Evolutionary conservation across 148 eudicot species (phyloP), one percentile per base, ranked within the genome.

Genomic region (Chenopodium album): DNA sequence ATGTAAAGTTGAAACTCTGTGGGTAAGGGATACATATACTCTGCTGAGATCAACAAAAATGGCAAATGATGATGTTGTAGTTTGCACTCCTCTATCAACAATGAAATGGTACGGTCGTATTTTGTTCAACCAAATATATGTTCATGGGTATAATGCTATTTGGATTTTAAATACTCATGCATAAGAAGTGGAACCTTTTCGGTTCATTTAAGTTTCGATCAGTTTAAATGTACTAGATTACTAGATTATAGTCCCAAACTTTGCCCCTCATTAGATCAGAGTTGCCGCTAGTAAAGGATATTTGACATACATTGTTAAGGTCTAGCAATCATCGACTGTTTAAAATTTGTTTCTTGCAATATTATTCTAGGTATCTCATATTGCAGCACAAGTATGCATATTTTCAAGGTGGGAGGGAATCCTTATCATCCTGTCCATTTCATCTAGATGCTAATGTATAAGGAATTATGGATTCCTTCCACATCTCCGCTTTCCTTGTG

Each of bases 301-400:
- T 2, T 54, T 47, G 71, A 83, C 79, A 75, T 70, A 32, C 56
- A 59, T 79, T 22, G n/a, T 56, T 70, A 62, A 34, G 75, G 72
- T 76, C 67, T 68, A 16, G 50, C 19, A 41, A 66, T 81, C 20
- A 78, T 73, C 71, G 64, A 31, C 56, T 78, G 81, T 77, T 81
- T 63, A 67, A 81, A 67, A 85, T 82, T 44, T 23, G n/a, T 48
- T 54, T 85, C 54, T 63, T 74, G 74, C 79, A 73, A 56, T 32
- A 70, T 80, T 32, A 70, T 80, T 80, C 47, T 71, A 80, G 80
- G 86, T 76, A 71, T 80, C 74, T 80, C 29, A 28, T 62, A 80
- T 80, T 63, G 78, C 78, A 62, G 59, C 78, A 76, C 75, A 62
- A 76, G 64, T 34, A 62, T 76, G 78, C 75, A 83, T 72, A 79